Evolutionary conservation across 495 filamentous ascomycete genomes (phyloP).

Genomic region (Penicillium flavigenum): DNA sequence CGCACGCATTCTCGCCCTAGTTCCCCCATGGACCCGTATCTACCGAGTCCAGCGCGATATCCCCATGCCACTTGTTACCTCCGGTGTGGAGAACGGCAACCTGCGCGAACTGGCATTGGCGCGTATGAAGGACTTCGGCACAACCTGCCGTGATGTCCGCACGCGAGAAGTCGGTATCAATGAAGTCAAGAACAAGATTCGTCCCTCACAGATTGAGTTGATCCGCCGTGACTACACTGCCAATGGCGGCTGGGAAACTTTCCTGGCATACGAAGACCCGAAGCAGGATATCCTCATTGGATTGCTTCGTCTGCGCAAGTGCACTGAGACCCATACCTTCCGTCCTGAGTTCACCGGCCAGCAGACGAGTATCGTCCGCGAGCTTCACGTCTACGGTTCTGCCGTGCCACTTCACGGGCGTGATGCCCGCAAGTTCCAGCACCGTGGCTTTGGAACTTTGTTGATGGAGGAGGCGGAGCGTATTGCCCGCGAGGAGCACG

Average conservation of each 20-base stretch:
- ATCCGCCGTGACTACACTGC: slow-evolving; percentile 93
- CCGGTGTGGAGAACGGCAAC: slow-evolving; percentile 97
- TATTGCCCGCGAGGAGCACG: slow-evolving; percentile 90
- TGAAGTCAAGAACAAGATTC: slow-evolving; percentile 97
- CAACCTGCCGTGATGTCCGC: slow-evolving; percentile 94
- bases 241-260: slow-evolving; percentile 97
- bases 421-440: slow-evolving; percentile 94
- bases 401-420: slow-evolving; percentile 93
- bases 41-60: slow-evolving; percentile 99
- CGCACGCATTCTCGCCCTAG: slow-evolving; percentile 87
- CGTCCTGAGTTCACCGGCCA: slow-evolving; percentile 81
- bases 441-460: slow-evolving; percentile 94
- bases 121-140: slow-evolving; percentile 98
- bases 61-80: slow-evolving; percentile 95
- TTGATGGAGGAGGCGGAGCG: slow-evolving; percentile 97
- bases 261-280: slow-evolving; percentile 95
- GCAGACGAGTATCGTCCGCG: slow-evolving; percentile 86
- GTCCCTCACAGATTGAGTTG: slow-evolving; percentile 93
- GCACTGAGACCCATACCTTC: slow-evolving; percentile 85
- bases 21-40: slow-evolving; percentile 97
- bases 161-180: slow-evolving; percentile 98
- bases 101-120: slow-evolving; percentile 87
- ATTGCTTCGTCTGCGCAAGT: slow-evolving; percentile 85
- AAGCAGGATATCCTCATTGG: slow-evolving; percentile 98
- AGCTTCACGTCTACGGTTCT: slow-evolving; percentile 94